phyloP scores from a whole-genome alignment of 768 basidiomycete genomes.

The Dentipellis sp. region DNA sequence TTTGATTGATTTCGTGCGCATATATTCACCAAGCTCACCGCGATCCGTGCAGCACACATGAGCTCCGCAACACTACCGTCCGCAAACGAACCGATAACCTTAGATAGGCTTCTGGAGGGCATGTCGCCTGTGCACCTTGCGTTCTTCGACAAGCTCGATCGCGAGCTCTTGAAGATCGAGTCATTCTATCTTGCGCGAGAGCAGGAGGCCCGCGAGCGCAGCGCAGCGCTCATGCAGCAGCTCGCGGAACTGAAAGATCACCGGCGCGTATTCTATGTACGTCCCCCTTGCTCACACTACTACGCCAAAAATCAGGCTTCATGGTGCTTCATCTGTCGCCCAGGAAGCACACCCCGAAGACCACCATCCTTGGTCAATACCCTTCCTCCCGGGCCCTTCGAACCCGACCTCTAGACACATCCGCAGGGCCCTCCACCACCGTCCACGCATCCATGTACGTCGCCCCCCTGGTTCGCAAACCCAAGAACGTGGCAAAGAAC shows the following conservation, averaged over 20 bases:
- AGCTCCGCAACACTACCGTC: background rate
- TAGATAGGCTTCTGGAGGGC: slow-evolving; percentile 34
- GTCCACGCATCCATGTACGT: background rate
- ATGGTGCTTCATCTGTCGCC: background rate
- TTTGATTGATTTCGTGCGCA: too few relatives aligned
- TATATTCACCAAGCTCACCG: too few relatives aligned
- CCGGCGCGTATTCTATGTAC: slow-evolving; percentile 6
- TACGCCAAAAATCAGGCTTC: too few relatives aligned
- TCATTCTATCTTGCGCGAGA: slow-evolving; percentile 71
- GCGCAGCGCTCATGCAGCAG: slow-evolving; percentile 17
- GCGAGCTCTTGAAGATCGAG: slow-evolving; percentile 78
- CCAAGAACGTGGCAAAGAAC: background rate
- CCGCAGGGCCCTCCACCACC: background rate
- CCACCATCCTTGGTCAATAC: background rate
- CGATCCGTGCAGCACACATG: too few relatives aligned
- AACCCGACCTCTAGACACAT: background rate
- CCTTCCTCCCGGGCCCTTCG: background rate
- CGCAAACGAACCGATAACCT: slow-evolving; percentile 14
- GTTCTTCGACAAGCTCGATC: slow-evolving; percentile 75
- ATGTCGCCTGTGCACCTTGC: slow-evolving; percentile 51
- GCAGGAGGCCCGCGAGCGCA: slow-evolving; percentile 44
- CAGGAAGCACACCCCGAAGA: slow-evolving; percentile 6
- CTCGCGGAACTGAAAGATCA: slow-evolving; percentile 11
- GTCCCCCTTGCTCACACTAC: background rate
- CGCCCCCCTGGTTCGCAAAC: background rate